Percentiles rank a stretch among this genome's conserved stretches.
phyloP scores from a whole-genome alignment of 352 stramenopile species.

The Blastocystis sp. region DNA sequence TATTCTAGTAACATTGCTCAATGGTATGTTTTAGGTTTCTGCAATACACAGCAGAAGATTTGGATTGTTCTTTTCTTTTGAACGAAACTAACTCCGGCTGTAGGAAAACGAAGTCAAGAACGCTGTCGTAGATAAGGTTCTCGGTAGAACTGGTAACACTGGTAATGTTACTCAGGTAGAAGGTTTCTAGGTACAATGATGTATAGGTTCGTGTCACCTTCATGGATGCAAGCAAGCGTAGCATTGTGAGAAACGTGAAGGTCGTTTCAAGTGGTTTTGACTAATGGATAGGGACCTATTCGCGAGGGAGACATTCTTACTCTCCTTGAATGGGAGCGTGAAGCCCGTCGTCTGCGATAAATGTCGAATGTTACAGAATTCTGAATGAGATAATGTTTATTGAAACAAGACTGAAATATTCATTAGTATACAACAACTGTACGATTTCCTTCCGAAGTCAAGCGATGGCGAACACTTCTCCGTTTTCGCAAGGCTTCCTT shows the following conservation, averaged over 20 bases:
- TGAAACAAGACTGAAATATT: background rate
- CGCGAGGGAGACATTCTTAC: conserved; percentile 88
- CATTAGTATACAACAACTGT: background rate
- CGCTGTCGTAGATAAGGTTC: conserved; percentile 93
- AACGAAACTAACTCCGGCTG: background rate
- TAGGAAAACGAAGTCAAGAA: conserved; percentile 80
- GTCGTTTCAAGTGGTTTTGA: conserved; percentile 81
- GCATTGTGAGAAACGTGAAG: conserved; percentile 99
- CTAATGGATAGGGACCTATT: conserved; percentile 10
- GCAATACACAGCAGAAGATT: background rate
- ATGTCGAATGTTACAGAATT: conserved; percentile 63
- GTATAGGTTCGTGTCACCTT: conserved; percentile 89
- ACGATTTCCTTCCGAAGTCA: background rate
- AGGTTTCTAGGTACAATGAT: background rate
- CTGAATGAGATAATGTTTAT: conserved; percentile 3
- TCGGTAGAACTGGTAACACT: conserved; percentile 97
- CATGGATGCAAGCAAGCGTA: conserved; percentile 92
- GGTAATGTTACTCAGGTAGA: conserved; percentile 95
- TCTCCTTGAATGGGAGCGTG: conserved; percentile 97
- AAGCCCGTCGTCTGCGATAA: conserved; percentile 94
- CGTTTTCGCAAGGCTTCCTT: background rate
- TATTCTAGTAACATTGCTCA: conserved; percentile 42
- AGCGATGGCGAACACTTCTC: background rate
- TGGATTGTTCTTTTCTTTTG: background rate
- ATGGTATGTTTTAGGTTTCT: background rate